Percentiles rank a stretch among this genome's conserved stretches.
These are phyloP conservation scores for Gardenia jasminoides DNA, from an alignment of 257 asterid genomes.

Conservation along the genomic window DNA sequence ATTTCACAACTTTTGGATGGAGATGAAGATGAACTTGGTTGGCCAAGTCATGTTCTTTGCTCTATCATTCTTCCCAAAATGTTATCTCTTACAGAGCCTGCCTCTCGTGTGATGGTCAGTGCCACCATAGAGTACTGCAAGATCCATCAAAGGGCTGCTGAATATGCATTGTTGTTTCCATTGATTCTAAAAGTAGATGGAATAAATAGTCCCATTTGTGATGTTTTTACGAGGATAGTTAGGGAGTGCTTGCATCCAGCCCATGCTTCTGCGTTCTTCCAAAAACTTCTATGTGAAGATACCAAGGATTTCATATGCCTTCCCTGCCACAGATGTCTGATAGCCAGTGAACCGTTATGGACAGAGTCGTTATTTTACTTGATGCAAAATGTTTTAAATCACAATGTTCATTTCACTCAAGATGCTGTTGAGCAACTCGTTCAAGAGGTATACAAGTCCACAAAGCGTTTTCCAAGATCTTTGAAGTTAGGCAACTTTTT, in stretches of 20 bases:
- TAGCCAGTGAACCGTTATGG: constrained; percentile 50
- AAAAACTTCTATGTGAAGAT: constrained; percentile 40
- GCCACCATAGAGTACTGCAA: constrained; percentile 57
- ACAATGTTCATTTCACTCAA: constrained; percentile 34
- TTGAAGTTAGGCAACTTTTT: constrained; percentile 67
- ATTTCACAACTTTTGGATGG: constrained; percentile 40
- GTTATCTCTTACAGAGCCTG: constrained; percentile 46
- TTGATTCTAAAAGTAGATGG: constrained; percentile 53
- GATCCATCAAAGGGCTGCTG: constrained; percentile 63
- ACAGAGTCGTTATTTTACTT: constrained; percentile 63
- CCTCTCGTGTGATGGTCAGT: constrained; percentile 50
- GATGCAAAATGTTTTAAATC: constrained; percentile 40
- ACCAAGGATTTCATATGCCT: constrained; percentile 46
- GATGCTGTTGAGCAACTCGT: constrained; percentile 47
- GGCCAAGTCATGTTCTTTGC: constrained; percentile 66
- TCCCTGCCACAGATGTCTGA: constrained; percentile 49
- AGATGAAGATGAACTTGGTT: constrained; percentile 40
- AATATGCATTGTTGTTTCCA: constrained; percentile 59
- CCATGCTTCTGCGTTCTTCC: constrained; percentile 66
- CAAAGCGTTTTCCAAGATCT: constrained; percentile 50
- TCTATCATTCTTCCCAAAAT: constrained; percentile 68
- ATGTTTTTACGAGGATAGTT: constrained; percentile 54
- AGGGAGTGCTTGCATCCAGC: constrained; percentile 67
- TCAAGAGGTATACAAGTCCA: constrained; percentile 36
- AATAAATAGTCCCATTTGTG: constrained; percentile 52